Evolutionary conservation across 768 basidiomycete genomes (phyloP).

Genomic region (Lyophyllum atratum): DNA sequence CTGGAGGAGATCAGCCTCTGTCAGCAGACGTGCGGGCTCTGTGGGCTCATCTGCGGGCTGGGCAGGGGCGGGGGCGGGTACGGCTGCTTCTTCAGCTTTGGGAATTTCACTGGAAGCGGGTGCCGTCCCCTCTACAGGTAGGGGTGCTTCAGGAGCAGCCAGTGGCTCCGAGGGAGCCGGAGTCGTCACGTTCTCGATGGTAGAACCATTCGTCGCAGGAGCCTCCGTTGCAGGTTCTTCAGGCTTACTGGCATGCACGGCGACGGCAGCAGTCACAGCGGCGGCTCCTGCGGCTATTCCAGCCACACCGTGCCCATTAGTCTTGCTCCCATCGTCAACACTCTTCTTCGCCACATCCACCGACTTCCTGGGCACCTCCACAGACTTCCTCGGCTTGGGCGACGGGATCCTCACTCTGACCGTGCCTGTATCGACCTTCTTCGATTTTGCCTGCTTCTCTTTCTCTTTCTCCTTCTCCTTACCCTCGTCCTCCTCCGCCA

Average conservation of each 20-base stretch:
- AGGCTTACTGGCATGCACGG: neutral
- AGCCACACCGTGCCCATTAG: constrained; percentile 14
- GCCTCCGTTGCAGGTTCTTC: constrained; percentile 4
- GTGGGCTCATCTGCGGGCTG: neutral
- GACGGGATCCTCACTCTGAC: constrained; percentile 31
- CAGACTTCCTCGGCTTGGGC: constrained; percentile 29
- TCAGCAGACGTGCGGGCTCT: neutral
- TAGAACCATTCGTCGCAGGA: neutral
- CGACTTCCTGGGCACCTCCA: constrained; percentile 23
- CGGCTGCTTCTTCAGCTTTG: neutral
- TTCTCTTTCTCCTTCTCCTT: constrained; percentile 6
- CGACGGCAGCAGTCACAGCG: constrained; percentile 7
- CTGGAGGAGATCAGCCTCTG: neutral
- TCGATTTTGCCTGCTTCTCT: constrained; percentile 4
- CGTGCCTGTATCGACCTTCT: constrained; percentile 12
- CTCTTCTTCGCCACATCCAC: constrained; percentile 21
- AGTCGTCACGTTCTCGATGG: neutral
- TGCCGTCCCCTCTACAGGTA: neutral
- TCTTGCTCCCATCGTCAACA: constrained; percentile 8
- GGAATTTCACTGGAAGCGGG: neutral
- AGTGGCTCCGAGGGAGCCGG: neutral
- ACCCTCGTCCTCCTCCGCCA: constrained; percentile 55
- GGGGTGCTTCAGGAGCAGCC: neutral
- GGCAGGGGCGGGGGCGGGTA: neutral
- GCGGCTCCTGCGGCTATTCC: constrained; percentile 20